Evolutionary conservation across 2,329 filamentous ascomycete genomes (phyloP), one percentile per base, ranked within the genome.

Genomic region (Penicillium sp.): DNA sequence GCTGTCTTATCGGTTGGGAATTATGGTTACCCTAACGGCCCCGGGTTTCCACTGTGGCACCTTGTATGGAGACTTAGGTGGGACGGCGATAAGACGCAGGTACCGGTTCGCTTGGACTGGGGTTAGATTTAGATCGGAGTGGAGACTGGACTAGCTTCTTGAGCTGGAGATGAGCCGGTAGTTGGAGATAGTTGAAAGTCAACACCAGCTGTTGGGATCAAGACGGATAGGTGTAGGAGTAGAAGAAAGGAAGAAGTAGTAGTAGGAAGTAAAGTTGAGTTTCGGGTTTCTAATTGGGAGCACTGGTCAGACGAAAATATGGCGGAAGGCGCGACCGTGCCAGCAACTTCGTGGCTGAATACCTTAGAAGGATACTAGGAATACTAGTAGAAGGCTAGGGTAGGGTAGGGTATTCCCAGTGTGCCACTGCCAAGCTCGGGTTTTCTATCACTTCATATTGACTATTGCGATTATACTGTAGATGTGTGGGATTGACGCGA

Each of bases 81-180:
- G 37, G 37, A 42, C 37, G 13, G 39, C 23, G 51, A 60, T 59
- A 58, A 62, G 53, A 63, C 44, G 59, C 59, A 63, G 60, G 60
- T 63, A 63, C 60, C 48, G 26, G 31, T 28, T 48, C 39, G 13
- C 13, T 42, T 24, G 37, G 19, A 24, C 37, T 18, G 21, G 28
- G 3, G 42, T 18, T 42, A 16, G 24, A 10, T 33, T 52, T 29
- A 46, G 44, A 48, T 19, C 26, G 42, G n/a, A 31, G 45, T 44
- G 43, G 43, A 23, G 31, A 24, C 23, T 43, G 10, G 34, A 21
- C 9, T 8, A 10, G 7, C 19, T 21, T 37, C 19, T 37, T 18
- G 34, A 37, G 3, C n/a, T n/a, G n/a, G n/a, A n/a, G n/a, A n/a
- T n/a, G n/a, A n/a, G n/a, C n/a, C n/a, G n/a, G 29, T 5, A 14